Evolutionary conservation across 495 filamentous ascomycete genomes (phyloP), one percentile per base, ranked within the genome.

Genomic region (Sordaria brevicollis): DNA sequence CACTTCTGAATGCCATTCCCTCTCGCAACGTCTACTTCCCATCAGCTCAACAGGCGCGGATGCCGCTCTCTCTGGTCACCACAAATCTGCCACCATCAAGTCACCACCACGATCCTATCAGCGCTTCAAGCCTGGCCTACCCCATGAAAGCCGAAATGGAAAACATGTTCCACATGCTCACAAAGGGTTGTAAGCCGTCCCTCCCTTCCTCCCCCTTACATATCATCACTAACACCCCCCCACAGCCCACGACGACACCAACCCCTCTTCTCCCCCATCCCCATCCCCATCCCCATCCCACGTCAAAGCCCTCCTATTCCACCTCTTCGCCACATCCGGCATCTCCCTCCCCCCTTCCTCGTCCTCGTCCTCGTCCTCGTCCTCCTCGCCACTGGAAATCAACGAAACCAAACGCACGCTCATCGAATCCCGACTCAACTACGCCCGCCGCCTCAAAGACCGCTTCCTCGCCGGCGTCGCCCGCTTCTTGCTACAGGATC

Each of bases 401-500:
- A 35, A 39, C 31, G 37, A 35, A 17, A 35, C 70, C 35, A 67
- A 57, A 9, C 70, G 65, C 3, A 69, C 67, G 15, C 70, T 75
- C 3, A 65, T 73, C 34, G 65, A 71, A 0, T 65, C 74, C 1
- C 68, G 72, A 0, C 70, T 70, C 0, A 73, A 74, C 35, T 72
- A 71, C 37, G 74, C 74, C 0, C 35, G 74, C 0, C 49, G 65
- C 1, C 67, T 75, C 3, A 73, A 71, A 19, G 74, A 75, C 1
- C 65, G 68, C 4, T 75, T 75, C 38, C 68, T 75, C n/a, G 35
- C 68, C 38, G 35, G 68, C 0, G 54, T 67, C 0, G 72, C 74
- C 1, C 67, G 74, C 0, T 74, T 71, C 36, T 43, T 75, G 11
- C 70, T 75, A 3, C 68, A 68, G 4, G 72, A 74, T 34, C 74